Percentiles rank a stretch among this genome's conserved stretches.
phyloP scores from a whole-genome alignment of 176 grass and related monocot genomes.

The Musa itinerans region DNA sequence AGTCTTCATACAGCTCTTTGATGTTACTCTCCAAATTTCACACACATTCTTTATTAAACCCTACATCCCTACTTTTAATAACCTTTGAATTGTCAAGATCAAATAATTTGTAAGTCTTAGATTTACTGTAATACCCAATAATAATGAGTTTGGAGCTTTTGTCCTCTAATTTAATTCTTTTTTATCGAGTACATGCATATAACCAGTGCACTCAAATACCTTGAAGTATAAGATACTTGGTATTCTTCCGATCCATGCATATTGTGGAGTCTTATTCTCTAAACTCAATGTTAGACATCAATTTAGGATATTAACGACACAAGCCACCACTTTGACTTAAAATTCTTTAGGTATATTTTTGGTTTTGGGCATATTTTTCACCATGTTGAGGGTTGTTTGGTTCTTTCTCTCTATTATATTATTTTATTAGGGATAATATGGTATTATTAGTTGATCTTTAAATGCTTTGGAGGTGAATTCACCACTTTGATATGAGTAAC shows the following conservation, averaged over 20 bases:
- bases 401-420: slow-evolving; percentile 1
- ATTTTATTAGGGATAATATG: neutral
- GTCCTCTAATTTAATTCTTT: neutral
- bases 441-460: too few relatives aligned
- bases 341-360: neutral
- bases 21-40: neutral
- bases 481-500: too few relatives aligned
- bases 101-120: neutral
- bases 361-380: neutral
- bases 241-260: neutral
- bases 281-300: neutral
- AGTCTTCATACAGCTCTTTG: neutral
- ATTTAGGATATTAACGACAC: neutral
- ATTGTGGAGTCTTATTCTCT: neutral
- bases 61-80: neutral
- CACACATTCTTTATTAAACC: neutral
- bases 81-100: neutral
- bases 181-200: neutral
- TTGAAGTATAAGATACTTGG: neutral
- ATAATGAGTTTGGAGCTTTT: neutral
- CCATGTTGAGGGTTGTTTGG: neutral
- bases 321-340: neutral
- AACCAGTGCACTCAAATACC: neutral
- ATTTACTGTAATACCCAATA: neutral
- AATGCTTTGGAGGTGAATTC: too few relatives aligned